Evolutionary conservation across 179 eudicot species (phyloP), one percentile per base, ranked within the genome.

Genomic region (Carnegiea gigantea): DNA sequence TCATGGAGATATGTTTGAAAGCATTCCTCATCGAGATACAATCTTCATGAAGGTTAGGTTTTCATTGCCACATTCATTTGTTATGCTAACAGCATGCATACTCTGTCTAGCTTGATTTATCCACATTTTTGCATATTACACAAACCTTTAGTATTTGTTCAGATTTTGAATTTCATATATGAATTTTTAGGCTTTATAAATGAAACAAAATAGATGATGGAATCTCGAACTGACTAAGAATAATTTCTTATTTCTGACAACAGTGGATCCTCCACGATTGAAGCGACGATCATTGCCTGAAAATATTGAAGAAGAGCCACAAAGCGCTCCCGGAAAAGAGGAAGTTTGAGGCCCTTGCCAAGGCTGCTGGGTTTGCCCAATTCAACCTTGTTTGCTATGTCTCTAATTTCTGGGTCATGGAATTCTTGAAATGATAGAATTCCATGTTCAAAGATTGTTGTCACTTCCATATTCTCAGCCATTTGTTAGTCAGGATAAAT

Each of bases 261-360:
- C 83, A 88, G 90, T 85, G 81, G 82, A 83, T 88, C 67, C 83
- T 88, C 26, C 90, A 88, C 26, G 82, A 87, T 33, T 90, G 92
- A 90, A 75, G 78, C 1, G 90, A 88, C 26, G 85, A 84, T 1
- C 62, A 79, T 28, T 90, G 92, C 80, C 3, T 84, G 80, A 88
- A 78, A 60, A 43, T 90, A 54, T 44, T 90, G 80, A 88, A 82
- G 79, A 90, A 87, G 46, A 85, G 91, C 73, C 81, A 82, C 79
- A 68, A 81, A 23, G 89, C 89, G 0, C 30, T 89, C 79, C 86
- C 91, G 2, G 81, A 84, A 15, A 48, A 49, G 0, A 90, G 90
- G 26, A 90, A 88, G 57, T 88, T 68, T 33, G 65, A 84, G 0
- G 77, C 40, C 4, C 76, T 91, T 53, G 88, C 90, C 14, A 82